Base-by-base conservation (phyloP, 2,329 filamentous ascomycete genomes). In the Phaeosphaeriaceae sp. region DNA sequence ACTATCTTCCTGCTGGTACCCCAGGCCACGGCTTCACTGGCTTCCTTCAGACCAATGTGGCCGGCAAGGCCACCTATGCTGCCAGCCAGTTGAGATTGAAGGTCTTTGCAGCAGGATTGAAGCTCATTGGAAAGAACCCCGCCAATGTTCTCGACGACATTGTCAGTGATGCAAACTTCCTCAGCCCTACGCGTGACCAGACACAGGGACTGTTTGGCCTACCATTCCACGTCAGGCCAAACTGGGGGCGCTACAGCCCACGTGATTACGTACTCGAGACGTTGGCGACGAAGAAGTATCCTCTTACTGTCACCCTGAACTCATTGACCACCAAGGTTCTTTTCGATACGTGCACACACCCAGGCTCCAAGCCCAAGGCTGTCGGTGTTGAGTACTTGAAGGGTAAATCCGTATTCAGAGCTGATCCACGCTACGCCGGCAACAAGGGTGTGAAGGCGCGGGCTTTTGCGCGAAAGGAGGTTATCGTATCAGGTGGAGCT, bases 331-430 rank as follows among this genome's bases (percentile, higher is more conserved):
- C 74, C 7, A 76, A 73, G 50, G 57, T 77, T 16, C 57, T 64
- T 26, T 77, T 78, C 50, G 66, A 74, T 3, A 48, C 51, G 3
- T 58, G 55, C 30, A 17, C 35, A 20, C 32, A 48, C 8, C 45
- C 52, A 16, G 39, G 16, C n/a, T 43, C 58, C 51, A 61, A 57
- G 29, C 72, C 72, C 20, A 60, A 60, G 53, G 72, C 75, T 4
- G 71, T 69, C 12, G 78, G 76, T 23, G 75, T 79, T 15, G 76
- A 79, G 42, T 77, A 73, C 34, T 43, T 78, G 2, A 57, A 67
- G 6, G 76, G 76, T 1, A 61, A 73, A 39, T 70, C 67, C 12
- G 32, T 79, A 1, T 79, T 79, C 52, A 64, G 67, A 3, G 77
- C 75, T 0, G 75, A 79, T 50, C 58, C 76, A 8, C 72, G 76